Conservation (phyloP, 306 rosid species). For the Alnus rubra region DNA sequence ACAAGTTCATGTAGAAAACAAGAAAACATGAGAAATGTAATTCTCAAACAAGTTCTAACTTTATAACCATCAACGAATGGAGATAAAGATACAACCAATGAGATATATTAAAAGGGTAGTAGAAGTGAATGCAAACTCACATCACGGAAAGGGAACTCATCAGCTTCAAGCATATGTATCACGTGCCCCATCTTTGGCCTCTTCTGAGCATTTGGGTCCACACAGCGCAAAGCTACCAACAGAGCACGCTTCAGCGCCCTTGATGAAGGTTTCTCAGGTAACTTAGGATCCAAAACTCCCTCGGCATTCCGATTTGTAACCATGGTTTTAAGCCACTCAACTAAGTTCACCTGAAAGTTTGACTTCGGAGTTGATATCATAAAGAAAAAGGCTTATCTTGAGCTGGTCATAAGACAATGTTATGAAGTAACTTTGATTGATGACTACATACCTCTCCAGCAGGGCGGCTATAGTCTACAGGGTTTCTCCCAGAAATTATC, state of each 20-base stretch:
- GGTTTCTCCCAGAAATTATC: constrained; percentile 64
- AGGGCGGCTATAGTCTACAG: constrained; percentile 60
- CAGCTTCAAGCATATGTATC: constrained; percentile 68
- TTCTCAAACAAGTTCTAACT: not conserved
- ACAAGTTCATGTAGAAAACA: too few relatives aligned
- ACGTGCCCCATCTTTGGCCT: constrained; percentile 71
- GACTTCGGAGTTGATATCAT: constrained; percentile 12
- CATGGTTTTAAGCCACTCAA: constrained; percentile 66
- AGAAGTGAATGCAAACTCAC: constrained; percentile 36
- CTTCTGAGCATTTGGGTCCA: constrained; percentile 61
- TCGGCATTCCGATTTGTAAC: constrained; percentile 57
- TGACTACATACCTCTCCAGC: constrained; percentile 52
- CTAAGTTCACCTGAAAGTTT: constrained; percentile 54
- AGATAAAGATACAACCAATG: not conserved
- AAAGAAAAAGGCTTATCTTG: not conserved
- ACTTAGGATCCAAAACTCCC: constrained; percentile 57
- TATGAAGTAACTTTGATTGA: constrained; percentile 1
- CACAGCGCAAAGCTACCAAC: constrained; percentile 59
- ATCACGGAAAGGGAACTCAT: constrained; percentile 64
- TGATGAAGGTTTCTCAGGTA: constrained; percentile 61
- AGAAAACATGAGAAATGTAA: too few relatives aligned
- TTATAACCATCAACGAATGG: not conserved
- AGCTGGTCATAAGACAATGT: not conserved
- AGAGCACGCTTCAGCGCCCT: constrained; percentile 64
- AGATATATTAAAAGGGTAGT: not conserved